A percentile compares a stretch with the other conserved stretches of the same genome.
These are phyloP conservation scores for Phytophthora pistaciae DNA, from an alignment of 352 stramenopile genomes.

Conservation along the genomic window DNA sequence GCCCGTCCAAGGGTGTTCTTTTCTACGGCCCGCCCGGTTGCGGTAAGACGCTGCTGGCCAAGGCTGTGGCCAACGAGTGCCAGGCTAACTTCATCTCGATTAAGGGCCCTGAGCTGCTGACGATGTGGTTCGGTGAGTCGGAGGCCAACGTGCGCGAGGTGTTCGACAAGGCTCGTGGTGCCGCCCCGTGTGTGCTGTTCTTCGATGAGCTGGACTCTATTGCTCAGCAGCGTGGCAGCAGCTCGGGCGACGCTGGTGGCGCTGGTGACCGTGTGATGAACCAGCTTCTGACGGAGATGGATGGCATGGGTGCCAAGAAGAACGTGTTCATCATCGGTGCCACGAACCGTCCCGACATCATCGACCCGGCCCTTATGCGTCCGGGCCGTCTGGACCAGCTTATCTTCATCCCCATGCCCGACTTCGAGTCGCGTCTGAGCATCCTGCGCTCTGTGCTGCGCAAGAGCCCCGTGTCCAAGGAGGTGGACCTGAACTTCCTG, in stretches of 20 bases:
- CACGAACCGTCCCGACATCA: conserved; percentile 98
- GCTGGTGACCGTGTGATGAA: conserved; percentile 99
- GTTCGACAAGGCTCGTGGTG: conserved; percentile 98
- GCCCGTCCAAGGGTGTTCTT: conserved; percentile 97
- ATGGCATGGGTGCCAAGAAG: conserved; percentile 99
- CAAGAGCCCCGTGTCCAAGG: conserved; percentile 98
- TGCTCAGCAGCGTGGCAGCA: conserved; percentile 96
- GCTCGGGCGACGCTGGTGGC: conserved; percentile 95
- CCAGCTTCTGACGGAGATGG: conserved; percentile 99
- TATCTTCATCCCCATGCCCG: conserved; percentile 97
- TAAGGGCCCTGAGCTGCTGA: conserved; percentile 99
- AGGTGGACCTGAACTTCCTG: conserved; percentile 98
- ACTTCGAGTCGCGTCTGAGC: conserved; percentile 96
- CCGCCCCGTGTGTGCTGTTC: conserved; percentile 99
- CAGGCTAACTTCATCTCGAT: conserved; percentile 99
- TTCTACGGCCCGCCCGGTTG: conserved; percentile 99
- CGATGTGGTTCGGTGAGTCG: conserved; percentile 99
- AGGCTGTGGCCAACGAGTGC: conserved; percentile 99
- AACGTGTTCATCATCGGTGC: conserved; percentile 99
- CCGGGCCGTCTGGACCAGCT: conserved; percentile 99
- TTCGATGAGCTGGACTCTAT: conserved; percentile 99
- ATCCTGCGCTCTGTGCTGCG: conserved; percentile 97
- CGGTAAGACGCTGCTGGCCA: conserved; percentile 99
- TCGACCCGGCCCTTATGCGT: conserved; percentile 98
- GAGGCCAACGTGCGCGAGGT: conserved; percentile 99